Evolutionary conservation across 345 rosid genomes (phyloP).

Genomic region (Euclidium syriacum): DNA sequence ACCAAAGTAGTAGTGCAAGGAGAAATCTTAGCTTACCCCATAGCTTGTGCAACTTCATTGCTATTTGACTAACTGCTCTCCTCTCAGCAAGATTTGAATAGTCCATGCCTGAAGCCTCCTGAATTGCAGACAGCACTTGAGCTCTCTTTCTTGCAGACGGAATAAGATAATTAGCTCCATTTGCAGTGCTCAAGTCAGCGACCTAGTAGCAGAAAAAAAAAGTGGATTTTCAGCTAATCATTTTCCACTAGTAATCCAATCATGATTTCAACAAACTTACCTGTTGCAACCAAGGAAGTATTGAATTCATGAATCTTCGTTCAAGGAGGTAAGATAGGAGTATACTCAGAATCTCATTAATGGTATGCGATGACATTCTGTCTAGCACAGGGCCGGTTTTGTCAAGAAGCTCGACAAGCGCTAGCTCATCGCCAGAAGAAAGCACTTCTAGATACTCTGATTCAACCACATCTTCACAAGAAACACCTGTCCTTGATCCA

Average conservation of each 20-base stretch:
- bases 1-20: not conserved
- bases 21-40: slow-evolving; percentile 59
- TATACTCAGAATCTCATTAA: slow-evolving; percentile 55
- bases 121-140: slow-evolving; percentile 63
- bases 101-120: slow-evolving; percentile 65
- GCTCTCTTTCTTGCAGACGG: slow-evolving; percentile 56
- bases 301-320: slow-evolving; percentile 52
- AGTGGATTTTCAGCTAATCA: not conserved
- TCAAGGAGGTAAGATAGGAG: slow-evolving; percentile 60
- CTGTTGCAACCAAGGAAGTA: slow-evolving; percentile 94
- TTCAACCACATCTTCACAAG: slow-evolving; percentile 64
- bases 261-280: slow-evolving; percentile 36
- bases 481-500: slow-evolving; percentile 49
- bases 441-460: slow-evolving; percentile 83
- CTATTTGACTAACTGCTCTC: slow-evolving; percentile 62
- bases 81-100: slow-evolving; percentile 58
- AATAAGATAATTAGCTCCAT: slow-evolving; percentile 61
- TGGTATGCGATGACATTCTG: slow-evolving; percentile 57
- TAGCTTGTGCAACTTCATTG: slow-evolving; percentile 58
- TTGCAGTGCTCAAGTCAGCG: slow-evolving; percentile 60
- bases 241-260: not conserved
- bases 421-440: slow-evolving; percentile 54
- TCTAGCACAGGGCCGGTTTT: slow-evolving; percentile 86
- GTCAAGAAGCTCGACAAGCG: slow-evolving; percentile 72
- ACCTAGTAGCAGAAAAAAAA: slow-evolving; percentile 42